Percentiles rank a stretch among this genome's conserved stretches.
These are phyloP conservation scores for Picea abies DNA, from an alignment of 83 land plant genomes.

Conservation along the genomic window DNA sequence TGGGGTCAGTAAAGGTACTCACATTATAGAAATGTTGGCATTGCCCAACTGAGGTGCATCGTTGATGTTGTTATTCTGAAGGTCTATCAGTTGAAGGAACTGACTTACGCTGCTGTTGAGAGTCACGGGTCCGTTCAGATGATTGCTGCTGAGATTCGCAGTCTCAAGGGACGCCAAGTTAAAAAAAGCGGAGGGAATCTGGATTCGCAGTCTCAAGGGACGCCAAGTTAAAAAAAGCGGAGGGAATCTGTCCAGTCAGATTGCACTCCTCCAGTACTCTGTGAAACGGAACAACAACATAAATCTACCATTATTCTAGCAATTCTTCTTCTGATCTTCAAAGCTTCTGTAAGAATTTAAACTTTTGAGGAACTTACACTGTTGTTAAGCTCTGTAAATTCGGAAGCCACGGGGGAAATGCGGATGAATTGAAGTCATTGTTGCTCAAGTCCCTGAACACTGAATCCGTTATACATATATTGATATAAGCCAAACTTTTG, in stretches of 20 bases:
- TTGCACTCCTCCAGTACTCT: slow-evolving; percentile 17
- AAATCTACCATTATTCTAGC: too few species aligned
- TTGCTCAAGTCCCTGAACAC: slow-evolving; percentile 16
- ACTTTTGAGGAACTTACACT: slow-evolving; percentile 11
- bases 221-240: slow-evolving; percentile 23
- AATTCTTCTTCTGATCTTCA: not conserved
- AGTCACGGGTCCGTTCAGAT: slow-evolving; percentile 41
- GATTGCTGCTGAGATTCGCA: slow-evolving; percentile 45
- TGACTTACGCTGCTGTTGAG: slow-evolving; percentile 35
- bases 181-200: too few species aligned
- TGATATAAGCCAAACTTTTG: not conserved
- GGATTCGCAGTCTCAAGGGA: slow-evolving; percentile 53
- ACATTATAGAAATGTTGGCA: not conserved
- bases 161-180: slow-evolving; percentile 8
- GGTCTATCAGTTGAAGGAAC: slow-evolving; percentile 44
- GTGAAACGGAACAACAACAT: slow-evolving; percentile 7
- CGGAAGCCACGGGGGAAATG: too few species aligned
- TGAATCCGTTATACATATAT: not conserved
- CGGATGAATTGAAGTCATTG: too few species aligned
- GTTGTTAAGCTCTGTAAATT: not conserved
- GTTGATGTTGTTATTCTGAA: slow-evolving; percentile 51
- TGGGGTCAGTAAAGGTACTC: not conserved
- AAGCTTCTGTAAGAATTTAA: too few species aligned
- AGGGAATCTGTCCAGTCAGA: not conserved
- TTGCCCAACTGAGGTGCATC: slow-evolving; percentile 13